Evolutionary conservation across 1,284 basidiomycete genomes (phyloP).

Genomic region (Coniferiporia sulphurascens): DNA sequence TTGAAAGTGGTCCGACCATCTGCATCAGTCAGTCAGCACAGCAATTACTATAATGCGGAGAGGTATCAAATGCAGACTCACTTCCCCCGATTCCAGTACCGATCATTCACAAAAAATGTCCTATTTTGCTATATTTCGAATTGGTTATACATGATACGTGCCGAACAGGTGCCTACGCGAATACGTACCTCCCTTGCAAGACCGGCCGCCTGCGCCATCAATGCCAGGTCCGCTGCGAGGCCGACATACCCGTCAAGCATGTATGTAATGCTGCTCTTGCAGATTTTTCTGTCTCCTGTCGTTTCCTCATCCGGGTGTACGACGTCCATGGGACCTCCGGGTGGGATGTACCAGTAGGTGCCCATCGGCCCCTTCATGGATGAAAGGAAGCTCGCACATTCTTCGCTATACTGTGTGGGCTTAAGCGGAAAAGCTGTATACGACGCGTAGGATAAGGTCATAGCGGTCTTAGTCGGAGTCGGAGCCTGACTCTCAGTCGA

Average conservation of each 20-base stretch:
- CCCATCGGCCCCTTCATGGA: slow-evolving; percentile 41
- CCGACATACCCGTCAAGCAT: slow-evolving; percentile 61
- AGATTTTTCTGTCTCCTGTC: slow-evolving; percentile 34
- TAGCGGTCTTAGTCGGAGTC: slow-evolving; percentile 8
- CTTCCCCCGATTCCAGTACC: slow-evolving; percentile 23
- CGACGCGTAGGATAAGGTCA: slow-evolving; percentile 45
- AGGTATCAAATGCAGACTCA: too few relatives aligned
- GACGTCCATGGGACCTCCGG: slow-evolving; percentile 41
- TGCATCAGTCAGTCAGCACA: too few relatives aligned
- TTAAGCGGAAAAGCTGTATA: slow-evolving; percentile 50
- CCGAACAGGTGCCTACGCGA: too few relatives aligned
- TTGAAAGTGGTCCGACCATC: too few relatives aligned
- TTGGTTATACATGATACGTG: too few relatives aligned
- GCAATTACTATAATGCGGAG: too few relatives aligned
- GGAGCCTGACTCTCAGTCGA: slow-evolving; percentile 12
- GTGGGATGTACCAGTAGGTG: slow-evolving; percentile 46
- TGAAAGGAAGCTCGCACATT: slow-evolving; percentile 48
- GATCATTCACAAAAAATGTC: slow-evolving; percentile 27
- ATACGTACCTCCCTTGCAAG: slow-evolving; percentile 5
- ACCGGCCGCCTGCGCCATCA: slow-evolving; percentile 31
- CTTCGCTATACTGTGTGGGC: slow-evolving; percentile 46
- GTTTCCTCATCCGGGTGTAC: slow-evolving; percentile 40
- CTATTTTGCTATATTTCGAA: slow-evolving; percentile 19
- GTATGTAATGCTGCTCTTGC: slow-evolving; percentile 61
- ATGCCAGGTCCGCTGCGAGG: slow-evolving; percentile 44